These are phyloP conservation scores for Trypanosoma theileri DNA, from an alignment of 208 protist species.

Conservation along the genomic window DNA sequence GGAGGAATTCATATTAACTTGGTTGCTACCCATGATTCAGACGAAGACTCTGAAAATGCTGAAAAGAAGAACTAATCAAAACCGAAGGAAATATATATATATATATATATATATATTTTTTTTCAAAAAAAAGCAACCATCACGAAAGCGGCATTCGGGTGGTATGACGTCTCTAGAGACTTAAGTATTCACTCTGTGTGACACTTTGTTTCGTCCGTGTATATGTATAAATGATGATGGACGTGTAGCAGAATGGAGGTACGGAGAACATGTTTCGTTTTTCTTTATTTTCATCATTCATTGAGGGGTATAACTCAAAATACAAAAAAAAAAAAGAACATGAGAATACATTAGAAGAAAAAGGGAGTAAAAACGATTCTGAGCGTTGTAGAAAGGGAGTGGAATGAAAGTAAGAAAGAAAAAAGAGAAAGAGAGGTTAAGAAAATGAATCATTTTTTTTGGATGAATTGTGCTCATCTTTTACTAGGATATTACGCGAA, in stretches of 20 bases:
- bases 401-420: neutral
- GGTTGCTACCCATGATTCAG: conserved; percentile 28
- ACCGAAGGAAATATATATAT: neutral
- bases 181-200: too few relatives aligned
- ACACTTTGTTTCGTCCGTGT: neutral
- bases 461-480: too few relatives aligned
- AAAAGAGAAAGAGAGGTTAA: neutral
- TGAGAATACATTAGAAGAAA: conserved; percentile 1
- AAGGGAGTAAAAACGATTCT: neutral
- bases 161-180: too few relatives aligned
- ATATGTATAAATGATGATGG: neutral
- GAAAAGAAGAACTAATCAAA: neutral
- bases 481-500: too few relatives aligned
- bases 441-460: neutral
- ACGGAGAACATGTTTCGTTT: conserved; percentile 6
- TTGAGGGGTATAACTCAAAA: conserved; percentile 8
- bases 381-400: neutral
- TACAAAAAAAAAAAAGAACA: neutral
- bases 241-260: neutral
- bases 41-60: conserved; percentile 23
- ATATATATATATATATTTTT: neutral
- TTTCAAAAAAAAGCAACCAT: neutral
- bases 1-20: conserved; percentile 24
- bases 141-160: too few relatives aligned
- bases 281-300: neutral